A percentile compares a stretch with the other conserved stretches of the same genome.
Evolutionary conservation across 2,329 filamentous ascomycete genomes (phyloP).

Genomic region (Hypomyces perniciosus): DNA sequence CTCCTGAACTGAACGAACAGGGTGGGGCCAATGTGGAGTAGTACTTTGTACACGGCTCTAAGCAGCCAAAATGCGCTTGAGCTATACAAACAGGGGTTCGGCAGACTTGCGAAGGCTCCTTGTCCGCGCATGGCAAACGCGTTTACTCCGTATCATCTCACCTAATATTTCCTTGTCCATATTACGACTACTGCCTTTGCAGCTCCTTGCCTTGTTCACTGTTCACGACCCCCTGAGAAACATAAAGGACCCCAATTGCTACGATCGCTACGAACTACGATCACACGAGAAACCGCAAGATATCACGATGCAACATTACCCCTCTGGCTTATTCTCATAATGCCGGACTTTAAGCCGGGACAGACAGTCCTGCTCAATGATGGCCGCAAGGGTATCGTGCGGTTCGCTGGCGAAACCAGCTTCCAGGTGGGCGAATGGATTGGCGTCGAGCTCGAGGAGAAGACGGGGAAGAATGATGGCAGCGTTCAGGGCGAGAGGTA

Average conservation of each 20-base stretch:
- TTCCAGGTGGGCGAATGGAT: conserved; percentile 85
- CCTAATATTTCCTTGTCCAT: too few relatives aligned
- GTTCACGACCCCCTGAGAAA: neutral
- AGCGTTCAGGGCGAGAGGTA: conserved; percentile 82
- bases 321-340: conserved; percentile 29
- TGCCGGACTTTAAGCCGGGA: conserved; percentile 57
- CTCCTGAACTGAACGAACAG: neutral
- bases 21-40: neutral
- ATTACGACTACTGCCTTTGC: too few relatives aligned
- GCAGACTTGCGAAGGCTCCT: neutral
- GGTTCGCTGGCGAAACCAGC: conserved; percentile 72
- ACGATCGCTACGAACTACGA: neutral
- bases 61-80: too few relatives aligned
- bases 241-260: neutral
- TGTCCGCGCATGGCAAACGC: neutral
- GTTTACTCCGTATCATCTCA: neutral
- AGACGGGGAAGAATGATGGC: conserved; percentile 88
- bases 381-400: conserved; percentile 68
- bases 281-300: neutral
- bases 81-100: too few relatives aligned
- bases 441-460: conserved; percentile 78
- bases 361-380: conserved; percentile 75
- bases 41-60: too few relatives aligned
- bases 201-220: too few relatives aligned
- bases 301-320: conserved; percentile 29